These are phyloP conservation scores for Digitaria exilis DNA, from an alignment of 202 grass and related monocot species.

Conservation along the genomic window DNA sequence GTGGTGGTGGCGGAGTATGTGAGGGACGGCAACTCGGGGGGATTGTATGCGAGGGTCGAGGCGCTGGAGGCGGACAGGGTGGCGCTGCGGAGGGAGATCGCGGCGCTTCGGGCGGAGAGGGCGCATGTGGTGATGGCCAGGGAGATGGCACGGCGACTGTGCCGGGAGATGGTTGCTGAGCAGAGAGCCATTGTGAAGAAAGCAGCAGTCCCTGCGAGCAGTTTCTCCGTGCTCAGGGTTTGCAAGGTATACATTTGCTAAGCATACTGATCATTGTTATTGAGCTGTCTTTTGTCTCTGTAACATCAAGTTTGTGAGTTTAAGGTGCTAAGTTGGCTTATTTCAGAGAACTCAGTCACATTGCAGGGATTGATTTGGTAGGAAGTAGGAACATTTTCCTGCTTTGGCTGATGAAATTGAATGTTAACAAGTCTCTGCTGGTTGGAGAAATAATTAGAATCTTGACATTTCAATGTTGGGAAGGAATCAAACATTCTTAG, in stretches of 20 bases:
- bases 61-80: conserved; percentile 58
- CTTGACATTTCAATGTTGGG: background rate
- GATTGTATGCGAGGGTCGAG: conserved; percentile 53
- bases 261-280: background rate
- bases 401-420: background rate
- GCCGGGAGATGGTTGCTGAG: conserved; percentile 52
- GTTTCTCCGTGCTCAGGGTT: conserved; percentile 47
- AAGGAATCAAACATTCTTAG: background rate
- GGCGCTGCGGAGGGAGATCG: conserved; percentile 50
- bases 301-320: background rate
- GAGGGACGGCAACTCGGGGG: conserved; percentile 11
- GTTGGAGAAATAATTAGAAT: conserved; percentile 8
- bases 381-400: background rate
- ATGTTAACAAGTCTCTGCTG: background rate
- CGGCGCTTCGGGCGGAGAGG: conserved; percentile 45
- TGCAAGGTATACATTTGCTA: conserved; percentile 55
- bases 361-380: conserved; percentile 1
- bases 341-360: conserved; percentile 18
- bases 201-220: background rate
- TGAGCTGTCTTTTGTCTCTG: background rate
- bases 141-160: conserved; percentile 60
- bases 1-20: conserved; percentile 52
- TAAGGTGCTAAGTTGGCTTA: background rate
- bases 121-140: conserved; percentile 51
- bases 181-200: conserved; percentile 37